Evolutionary conservation across 805 yeast genomes (phyloP).

Genomic region (Metschnikowia cerradonensis): DNA sequence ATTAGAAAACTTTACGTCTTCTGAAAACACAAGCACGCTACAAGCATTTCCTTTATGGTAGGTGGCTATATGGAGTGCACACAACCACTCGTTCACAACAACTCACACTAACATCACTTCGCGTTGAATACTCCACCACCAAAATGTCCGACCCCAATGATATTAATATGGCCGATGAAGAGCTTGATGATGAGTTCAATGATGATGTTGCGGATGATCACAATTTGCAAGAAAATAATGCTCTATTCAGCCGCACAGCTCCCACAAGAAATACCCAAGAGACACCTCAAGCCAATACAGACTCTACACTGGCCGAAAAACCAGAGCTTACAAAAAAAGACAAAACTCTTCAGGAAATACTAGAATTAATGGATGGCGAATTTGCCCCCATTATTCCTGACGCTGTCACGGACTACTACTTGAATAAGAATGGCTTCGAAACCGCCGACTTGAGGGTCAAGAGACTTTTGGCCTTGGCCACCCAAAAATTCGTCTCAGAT

Average conservation of each 20-base stretch:
- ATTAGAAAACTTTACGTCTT: too few species aligned
- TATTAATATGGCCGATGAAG: slow-evolving; percentile 12
- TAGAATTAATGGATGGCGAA: slow-evolving; percentile 81
- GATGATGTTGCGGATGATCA: slow-evolving; percentile 16
- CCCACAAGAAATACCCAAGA: background rate
- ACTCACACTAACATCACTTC: background rate
- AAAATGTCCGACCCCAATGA: background rate
- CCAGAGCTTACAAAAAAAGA: slow-evolving; percentile 75
- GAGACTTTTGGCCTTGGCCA: slow-evolving; percentile 85
- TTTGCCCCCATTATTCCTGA: slow-evolving; percentile 96
- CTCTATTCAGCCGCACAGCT: background rate
- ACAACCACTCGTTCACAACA: background rate
- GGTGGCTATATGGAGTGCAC: background rate
- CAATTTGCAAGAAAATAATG: background rate
- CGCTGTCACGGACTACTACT: slow-evolving; percentile 89
- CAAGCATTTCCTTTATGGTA: background rate
- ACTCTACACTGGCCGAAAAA: slow-evolving; percentile 31
- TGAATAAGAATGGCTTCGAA: slow-evolving; percentile 80
- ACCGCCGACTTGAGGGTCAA: slow-evolving; percentile 70
- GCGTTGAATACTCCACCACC: background rate
- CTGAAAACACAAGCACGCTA: too few species aligned
- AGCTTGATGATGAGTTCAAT: slow-evolving; percentile 24
- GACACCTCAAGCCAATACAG: slow-evolving; percentile 7
- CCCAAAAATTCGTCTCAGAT: slow-evolving; percentile 92
- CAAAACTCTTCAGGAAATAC: slow-evolving; percentile 76